Conservation (phyloP, 169 alveolate genomes). For the Plasmodium gonderi region DNA sequence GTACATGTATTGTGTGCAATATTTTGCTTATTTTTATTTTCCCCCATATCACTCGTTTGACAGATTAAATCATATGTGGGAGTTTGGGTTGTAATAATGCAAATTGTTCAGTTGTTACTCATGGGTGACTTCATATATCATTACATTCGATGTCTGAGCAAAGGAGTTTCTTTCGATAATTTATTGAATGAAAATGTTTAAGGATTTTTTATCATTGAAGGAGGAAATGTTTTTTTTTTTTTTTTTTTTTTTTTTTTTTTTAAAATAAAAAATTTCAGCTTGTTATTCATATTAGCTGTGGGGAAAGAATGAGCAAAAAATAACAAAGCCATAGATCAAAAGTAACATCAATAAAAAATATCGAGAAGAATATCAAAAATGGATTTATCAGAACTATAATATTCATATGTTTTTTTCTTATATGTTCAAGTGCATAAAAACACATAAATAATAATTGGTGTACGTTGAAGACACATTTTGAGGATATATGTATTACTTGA, state of each 20-base stretch:
- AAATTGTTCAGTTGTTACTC: slow-evolving; percentile 88
- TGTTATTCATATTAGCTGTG: too few relatives aligned
- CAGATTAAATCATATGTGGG: slow-evolving; percentile 91
- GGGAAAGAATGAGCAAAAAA: too few relatives aligned
- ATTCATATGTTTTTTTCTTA: too few relatives aligned
- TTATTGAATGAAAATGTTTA: slow-evolving; percentile 88
- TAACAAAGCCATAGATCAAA: too few relatives aligned
- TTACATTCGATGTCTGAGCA: slow-evolving; percentile 89
- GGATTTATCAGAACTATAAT: too few relatives aligned
- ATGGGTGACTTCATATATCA: slow-evolving; percentile 93
- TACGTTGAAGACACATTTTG: too few relatives aligned
- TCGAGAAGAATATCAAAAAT: too few relatives aligned
- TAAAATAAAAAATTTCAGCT: neutral
- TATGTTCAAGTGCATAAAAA: too few relatives aligned
- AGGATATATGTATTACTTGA: too few relatives aligned
- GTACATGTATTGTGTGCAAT: too few relatives aligned
- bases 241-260: neutral
- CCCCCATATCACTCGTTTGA: slow-evolving; percentile 19
- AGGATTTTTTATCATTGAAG: neutral
- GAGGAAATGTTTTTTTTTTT: neutral
- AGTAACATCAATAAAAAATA: too few relatives aligned
- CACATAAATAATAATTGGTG: too few relatives aligned
- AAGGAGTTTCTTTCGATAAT: slow-evolving; percentile 89
- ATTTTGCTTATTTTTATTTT: slow-evolving; percentile 2
- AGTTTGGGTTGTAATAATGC: slow-evolving; percentile 90